These are phyloP conservation scores for Ramularia endophylla DNA, from an alignment of 2,329 filamentous ascomycete species.

Conservation along the genomic window DNA sequence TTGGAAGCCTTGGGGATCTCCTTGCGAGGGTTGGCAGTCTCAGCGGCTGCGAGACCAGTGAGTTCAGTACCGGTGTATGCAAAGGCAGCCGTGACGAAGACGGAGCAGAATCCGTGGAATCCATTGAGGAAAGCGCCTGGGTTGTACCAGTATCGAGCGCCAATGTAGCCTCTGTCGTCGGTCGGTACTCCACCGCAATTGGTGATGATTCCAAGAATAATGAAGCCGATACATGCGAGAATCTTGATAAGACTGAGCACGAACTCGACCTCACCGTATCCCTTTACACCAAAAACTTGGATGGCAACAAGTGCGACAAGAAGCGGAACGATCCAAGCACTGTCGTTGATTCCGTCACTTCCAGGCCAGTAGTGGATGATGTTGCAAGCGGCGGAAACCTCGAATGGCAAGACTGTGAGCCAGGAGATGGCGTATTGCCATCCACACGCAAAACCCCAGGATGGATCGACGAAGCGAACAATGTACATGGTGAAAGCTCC, in stretches of 20 bases:
- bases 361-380: constrained; percentile 28
- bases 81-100: constrained; percentile 39
- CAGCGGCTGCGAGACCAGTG: constrained; percentile 47
- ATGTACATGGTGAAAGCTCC: constrained; percentile 33
- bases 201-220: constrained; percentile 53
- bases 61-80: constrained; percentile 50
- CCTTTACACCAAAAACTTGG: constrained; percentile 31
- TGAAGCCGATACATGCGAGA: constrained; percentile 53
- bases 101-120: constrained; percentile 26
- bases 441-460: constrained; percentile 25
- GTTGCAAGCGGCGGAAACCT: constrained; percentile 28
- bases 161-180: constrained; percentile 25
- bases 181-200: constrained; percentile 36
- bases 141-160: constrained; percentile 22
- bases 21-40: constrained; percentile 45
- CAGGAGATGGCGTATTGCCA: constrained; percentile 30
- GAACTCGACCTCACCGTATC: constrained; percentile 30
- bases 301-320: constrained; percentile 26
- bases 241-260: constrained; percentile 29
- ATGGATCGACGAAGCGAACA: constrained; percentile 33
- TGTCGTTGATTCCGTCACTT: constrained; percentile 24
- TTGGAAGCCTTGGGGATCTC: constrained; percentile 30
- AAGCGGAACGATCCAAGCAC: constrained; percentile 30
- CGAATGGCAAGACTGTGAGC: constrained; percentile 29
- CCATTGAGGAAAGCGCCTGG: constrained; percentile 15